A percentile compares a stretch with the other conserved stretches of the same genome.
Evolutionary conservation across 192 early-diverging fungal genomes (phyloP).

Genomic region (Podila clonocystis): DNA sequence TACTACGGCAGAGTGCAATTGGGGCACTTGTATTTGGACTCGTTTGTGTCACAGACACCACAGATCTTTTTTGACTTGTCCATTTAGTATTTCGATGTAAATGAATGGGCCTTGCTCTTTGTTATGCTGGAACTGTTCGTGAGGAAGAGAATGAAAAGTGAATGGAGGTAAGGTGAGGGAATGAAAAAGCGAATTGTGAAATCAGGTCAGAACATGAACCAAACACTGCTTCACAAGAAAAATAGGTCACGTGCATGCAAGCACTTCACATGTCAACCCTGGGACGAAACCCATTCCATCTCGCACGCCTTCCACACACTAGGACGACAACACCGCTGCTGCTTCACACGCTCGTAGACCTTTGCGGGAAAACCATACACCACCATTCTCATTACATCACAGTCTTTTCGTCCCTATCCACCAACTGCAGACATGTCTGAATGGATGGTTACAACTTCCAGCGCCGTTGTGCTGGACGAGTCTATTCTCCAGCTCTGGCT

Average conservation of each 20-base stretch:
- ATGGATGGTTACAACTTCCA: constrained; percentile 50
- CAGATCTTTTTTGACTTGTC: constrained; percentile 51
- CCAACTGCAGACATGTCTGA: constrained; percentile 40
- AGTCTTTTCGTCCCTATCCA: not conserved
- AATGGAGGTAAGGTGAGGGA: not conserved
- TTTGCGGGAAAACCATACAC: not conserved
- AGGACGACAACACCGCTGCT: not conserved
- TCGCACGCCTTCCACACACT: not conserved
- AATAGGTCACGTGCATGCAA: too few relatives aligned
- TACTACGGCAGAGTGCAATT: constrained; percentile 45
- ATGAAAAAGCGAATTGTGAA: not conserved
- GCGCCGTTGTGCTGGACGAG: constrained; percentile 49
- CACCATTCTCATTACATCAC: not conserved
- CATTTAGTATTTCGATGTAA: not conserved
- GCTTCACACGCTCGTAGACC: not conserved
- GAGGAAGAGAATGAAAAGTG: not conserved
- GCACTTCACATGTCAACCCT: too few relatives aligned
- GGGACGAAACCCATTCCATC: too few relatives aligned
- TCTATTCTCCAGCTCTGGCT: constrained; percentile 48
- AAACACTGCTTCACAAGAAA: not conserved
- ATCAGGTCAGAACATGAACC: not conserved
- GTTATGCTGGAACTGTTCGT: not conserved
- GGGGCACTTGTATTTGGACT: constrained; percentile 49
- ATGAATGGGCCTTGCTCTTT: not conserved
- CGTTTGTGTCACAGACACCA: constrained; percentile 30